Evolutionary conservation across 306 rosid species (phyloP).

Genomic region (Quercus glauca): DNA sequence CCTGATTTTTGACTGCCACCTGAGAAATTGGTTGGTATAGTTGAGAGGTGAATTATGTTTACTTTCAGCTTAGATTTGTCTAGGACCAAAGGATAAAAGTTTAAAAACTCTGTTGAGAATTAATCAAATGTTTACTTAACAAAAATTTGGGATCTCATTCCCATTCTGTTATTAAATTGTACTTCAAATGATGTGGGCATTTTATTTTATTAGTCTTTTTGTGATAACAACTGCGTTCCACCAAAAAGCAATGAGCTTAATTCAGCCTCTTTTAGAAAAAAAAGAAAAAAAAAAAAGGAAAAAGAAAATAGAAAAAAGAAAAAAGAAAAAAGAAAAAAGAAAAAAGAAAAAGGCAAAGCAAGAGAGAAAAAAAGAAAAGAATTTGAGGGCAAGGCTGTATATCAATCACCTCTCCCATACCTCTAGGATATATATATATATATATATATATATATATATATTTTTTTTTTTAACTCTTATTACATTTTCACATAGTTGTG

Average conservation of each 20-base stretch:
- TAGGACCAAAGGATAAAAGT: constrained; percentile 46
- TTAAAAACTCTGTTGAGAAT: constrained; percentile 36
- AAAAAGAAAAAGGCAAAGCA: too few relatives aligned
- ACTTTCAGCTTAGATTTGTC: constrained; percentile 33
- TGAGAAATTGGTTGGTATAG: constrained; percentile 50
- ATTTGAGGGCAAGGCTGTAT: too few relatives aligned
- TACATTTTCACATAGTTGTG: too few relatives aligned
- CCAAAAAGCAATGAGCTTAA: too few relatives aligned
- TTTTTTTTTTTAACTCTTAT: too few relatives aligned
- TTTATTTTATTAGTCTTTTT: neutral
- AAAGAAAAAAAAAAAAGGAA: fast-evolving
- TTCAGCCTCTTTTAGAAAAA: too few relatives aligned
- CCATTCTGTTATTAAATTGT: constrained; percentile 22
- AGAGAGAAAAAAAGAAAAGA: too few relatives aligned
- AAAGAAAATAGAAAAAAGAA: fast-evolving
- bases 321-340: fast-evolving
- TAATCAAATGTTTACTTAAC: constrained; percentile 43
- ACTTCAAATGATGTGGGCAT: constrained; percentile 24
- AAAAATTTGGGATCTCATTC: constrained; percentile 36
- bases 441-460: too few relatives aligned
- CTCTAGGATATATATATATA: too few relatives aligned
- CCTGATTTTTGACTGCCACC: constrained; percentile 53
- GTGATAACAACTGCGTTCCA: too few relatives aligned
- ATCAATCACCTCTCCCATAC: too few relatives aligned
- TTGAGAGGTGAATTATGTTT: constrained; percentile 43